phyloP scores from a whole-genome alignment of 306 rosid genomes.

The Pterocarpus santalinus region DNA sequence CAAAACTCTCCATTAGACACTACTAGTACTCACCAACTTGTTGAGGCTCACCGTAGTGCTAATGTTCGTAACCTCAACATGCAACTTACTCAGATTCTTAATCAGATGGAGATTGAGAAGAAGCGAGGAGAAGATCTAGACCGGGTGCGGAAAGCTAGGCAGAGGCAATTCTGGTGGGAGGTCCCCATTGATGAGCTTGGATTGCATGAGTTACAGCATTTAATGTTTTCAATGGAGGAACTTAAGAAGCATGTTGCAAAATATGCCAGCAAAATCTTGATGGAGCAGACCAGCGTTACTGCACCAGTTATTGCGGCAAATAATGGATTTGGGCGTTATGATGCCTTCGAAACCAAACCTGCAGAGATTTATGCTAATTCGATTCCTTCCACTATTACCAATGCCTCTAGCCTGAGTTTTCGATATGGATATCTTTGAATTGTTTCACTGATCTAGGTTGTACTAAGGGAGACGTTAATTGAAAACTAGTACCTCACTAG shows the following conservation, averaged over 20 bases:
- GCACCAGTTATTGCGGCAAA: constrained; percentile 5
- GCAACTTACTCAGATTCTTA: constrained; percentile 55
- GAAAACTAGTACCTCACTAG: constrained; percentile 15
- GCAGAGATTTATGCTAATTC: constrained; percentile 22
- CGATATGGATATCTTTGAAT: constrained; percentile 39
- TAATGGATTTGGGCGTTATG: constrained; percentile 35
- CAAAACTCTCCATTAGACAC: constrained; percentile 39
- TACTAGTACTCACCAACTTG: constrained; percentile 38
- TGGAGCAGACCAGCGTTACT: constrained; percentile 37
- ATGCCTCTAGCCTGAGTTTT: constrained; percentile 34
- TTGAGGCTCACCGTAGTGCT: constrained; percentile 51
- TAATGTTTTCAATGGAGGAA: constrained; percentile 61
- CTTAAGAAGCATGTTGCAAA: constrained; percentile 57
- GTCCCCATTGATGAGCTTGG: constrained; percentile 58
- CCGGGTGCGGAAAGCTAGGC: constrained; percentile 48
- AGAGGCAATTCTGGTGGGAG: constrained; percentile 72
- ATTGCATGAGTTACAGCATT: constrained; percentile 48
- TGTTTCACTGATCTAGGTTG: too few relatives aligned
- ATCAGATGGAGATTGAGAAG: constrained; percentile 63
- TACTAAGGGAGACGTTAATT: neutral
- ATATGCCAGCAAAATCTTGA: constrained; percentile 48
- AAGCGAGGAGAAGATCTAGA: constrained; percentile 62
- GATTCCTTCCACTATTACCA: neutral
- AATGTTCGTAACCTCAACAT: constrained; percentile 57
- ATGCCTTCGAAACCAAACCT: constrained; percentile 41